Conservation (phyloP, 116 monocot genomes). For the Thalassia testudinum region DNA sequence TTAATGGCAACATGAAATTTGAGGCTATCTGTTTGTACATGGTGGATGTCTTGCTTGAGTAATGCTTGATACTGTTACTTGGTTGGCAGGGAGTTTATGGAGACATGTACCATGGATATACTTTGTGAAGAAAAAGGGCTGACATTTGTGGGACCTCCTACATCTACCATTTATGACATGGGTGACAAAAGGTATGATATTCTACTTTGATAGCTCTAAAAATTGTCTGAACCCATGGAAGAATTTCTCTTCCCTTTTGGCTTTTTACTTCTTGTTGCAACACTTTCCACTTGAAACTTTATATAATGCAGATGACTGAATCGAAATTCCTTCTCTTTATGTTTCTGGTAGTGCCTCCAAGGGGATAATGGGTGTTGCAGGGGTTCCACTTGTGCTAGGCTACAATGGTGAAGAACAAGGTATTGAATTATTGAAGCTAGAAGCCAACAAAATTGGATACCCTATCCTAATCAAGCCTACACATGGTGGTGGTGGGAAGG, state of each 20-base stretch:
- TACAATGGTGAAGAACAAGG: conserved; percentile 84
- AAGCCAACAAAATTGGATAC: conserved; percentile 93
- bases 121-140: conserved; percentile 80
- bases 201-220: not conserved
- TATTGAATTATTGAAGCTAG: conserved; percentile 55
- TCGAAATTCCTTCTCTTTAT: not conserved
- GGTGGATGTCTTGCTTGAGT: no score
- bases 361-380: conserved; percentile 90
- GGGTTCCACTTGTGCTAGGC: conserved; percentile 94
- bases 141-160: conserved; percentile 89
- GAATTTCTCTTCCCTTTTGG: not conserved
- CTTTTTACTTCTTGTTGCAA: not conserved
- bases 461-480: conserved; percentile 94
- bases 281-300: no score
- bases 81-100: no score
- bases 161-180: conserved; percentile 94
- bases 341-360: conserved; percentile 64
- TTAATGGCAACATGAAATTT: no score
- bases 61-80: no score
- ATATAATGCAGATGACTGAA: no score
- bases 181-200: conserved; percentile 82
- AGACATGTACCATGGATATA: no score
- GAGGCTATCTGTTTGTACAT: no score
- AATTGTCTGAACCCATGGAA: no score
- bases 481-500: conserved; percentile 99